A percentile compares a stretch with the other conserved stretches of the same genome.
These are phyloP conservation scores for Spinacia oleracea DNA, from an alignment of 179 eudicot genomes.

Conservation along the genomic window DNA sequence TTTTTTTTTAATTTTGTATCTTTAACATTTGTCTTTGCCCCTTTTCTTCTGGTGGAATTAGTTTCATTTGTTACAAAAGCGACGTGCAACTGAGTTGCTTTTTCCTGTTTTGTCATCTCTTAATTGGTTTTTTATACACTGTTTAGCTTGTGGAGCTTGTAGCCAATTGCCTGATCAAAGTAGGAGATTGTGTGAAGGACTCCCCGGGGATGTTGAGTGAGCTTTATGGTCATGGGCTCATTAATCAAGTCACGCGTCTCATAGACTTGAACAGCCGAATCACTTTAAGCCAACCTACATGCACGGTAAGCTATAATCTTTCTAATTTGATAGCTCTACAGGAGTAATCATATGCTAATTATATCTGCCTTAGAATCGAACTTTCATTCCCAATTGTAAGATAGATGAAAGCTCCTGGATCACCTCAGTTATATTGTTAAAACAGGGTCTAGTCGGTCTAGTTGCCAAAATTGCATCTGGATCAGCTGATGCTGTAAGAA, in stretches of 20 bases:
- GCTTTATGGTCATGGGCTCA: slow-evolving; percentile 68
- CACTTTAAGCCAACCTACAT: slow-evolving; percentile 56
- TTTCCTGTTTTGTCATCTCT: neutral
- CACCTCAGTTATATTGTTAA: slow-evolving; percentile 12
- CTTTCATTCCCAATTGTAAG: neutral
- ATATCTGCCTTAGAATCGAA: neutral
- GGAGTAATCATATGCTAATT: neutral
- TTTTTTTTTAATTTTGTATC: neutral
- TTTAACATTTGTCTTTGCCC: no score
- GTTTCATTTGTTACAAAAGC: neutral
- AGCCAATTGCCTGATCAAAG: slow-evolving; percentile 72
- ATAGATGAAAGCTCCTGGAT: neutral
- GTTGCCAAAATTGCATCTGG: slow-evolving; percentile 82
- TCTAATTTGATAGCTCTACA: neutral
- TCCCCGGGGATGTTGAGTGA: slow-evolving; percentile 66
- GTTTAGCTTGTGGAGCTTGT: slow-evolving; percentile 87
- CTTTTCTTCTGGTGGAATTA: neutral
- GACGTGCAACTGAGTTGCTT: neutral
- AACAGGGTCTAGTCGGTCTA: slow-evolving; percentile 75
- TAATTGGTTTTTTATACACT: neutral
- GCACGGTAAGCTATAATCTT: slow-evolving; percentile 46
- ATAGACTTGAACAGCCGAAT: slow-evolving; percentile 60
- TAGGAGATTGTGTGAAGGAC: slow-evolving; percentile 55
- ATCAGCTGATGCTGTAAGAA: slow-evolving; percentile 66
- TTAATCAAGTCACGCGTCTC: slow-evolving; percentile 64